Evolutionary conservation across 179 eudicot species (phyloP), one percentile per base, ranked within the genome.

Genomic region (Silene coronaria): DNA sequence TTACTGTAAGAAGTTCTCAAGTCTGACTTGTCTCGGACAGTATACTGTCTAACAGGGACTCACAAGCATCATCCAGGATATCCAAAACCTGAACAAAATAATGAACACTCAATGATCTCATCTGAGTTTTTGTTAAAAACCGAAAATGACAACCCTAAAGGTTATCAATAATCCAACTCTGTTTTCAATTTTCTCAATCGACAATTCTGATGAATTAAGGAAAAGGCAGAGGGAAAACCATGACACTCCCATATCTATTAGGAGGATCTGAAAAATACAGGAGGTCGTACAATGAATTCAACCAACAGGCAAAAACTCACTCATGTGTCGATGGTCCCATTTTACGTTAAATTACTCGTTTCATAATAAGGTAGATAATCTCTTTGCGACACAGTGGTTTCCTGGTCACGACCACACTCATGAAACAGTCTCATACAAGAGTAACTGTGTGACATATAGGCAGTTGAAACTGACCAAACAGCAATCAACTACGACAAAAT

Each of bases 41-140:
- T 80, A 95, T 88, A 83, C 83, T 90, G 78, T 88, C 95, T 80
- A 95, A 70, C 30, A 95, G 84, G 11, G 99, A 89, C 72, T 89
- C 93, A 71, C 99, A 95, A 26, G 95, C 97, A 80, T 95, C 99
- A 79, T 92, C 99, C 22, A 92, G 93, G 76, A 95, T 81, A 82
- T 95, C 95, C 24, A 92, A 80, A 63, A 95, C 99, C 97, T 95
- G 89, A 69, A 70, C 81, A 73, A 14, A 12, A 24, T 22, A 38
- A 53, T 11, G 48, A 42, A 11, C 2, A 42, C 48, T 42, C 14
- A 42, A 42, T 0, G 0, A 42, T 42, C 48, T 42, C 48, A 42
- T 42, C 0, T 42, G 48, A 9, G 48, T 1, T 42, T 42, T 42
- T 42, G 13, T 42, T 42, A 1, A 1, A 3, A 42, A 42, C 48